A percentile compares a stretch with the other conserved stretches of the same genome.
phyloP scores from a whole-genome alignment of 192 early-diverging fungal genomes.

The Mortierella antarctica region DNA sequence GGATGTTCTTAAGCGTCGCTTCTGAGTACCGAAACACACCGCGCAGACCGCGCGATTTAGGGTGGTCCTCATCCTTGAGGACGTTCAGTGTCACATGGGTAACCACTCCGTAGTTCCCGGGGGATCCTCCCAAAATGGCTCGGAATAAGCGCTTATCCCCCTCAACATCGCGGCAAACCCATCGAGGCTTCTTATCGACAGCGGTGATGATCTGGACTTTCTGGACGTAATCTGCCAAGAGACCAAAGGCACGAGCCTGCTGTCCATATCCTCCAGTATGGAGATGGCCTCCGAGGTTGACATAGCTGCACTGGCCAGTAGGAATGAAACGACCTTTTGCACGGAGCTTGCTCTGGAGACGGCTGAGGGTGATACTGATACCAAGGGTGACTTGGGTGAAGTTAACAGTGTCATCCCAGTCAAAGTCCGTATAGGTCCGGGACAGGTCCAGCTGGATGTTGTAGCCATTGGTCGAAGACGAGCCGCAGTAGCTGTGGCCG shows the following conservation, averaged over 20 bases:
- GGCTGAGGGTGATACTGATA: constrained; percentile 18
- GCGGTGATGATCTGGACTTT: constrained; percentile 8
- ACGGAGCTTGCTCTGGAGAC: constrained; percentile 26
- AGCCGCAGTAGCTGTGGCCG: constrained; percentile 32
- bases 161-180: not conserved
- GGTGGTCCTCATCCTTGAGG: constrained; percentile 26
- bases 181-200: not conserved
- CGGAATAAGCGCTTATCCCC: constrained; percentile 15
- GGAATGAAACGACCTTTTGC: constrained; percentile 26
- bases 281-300: constrained; percentile 40
- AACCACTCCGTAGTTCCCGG: constrained; percentile 25
- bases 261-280: constrained; percentile 39
- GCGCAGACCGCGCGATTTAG: constrained; percentile 25
- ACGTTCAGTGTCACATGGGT: constrained; percentile 18
- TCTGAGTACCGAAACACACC: constrained; percentile 5
- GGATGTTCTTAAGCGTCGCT: constrained; percentile 10
- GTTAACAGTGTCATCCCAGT: constrained; percentile 22
- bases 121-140: constrained; percentile 4
- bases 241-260: constrained; percentile 28
- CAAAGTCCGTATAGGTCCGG: constrained; percentile 28
- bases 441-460: constrained; percentile 40
- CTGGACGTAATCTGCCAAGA: constrained; percentile 26
- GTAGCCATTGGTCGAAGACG: constrained; percentile 29
- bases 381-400: constrained; percentile 25
- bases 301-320: constrained; percentile 30